These are phyloP conservation scores for Betula pendula DNA, from an alignment of 306 rosid species.

Conservation along the genomic window DNA sequence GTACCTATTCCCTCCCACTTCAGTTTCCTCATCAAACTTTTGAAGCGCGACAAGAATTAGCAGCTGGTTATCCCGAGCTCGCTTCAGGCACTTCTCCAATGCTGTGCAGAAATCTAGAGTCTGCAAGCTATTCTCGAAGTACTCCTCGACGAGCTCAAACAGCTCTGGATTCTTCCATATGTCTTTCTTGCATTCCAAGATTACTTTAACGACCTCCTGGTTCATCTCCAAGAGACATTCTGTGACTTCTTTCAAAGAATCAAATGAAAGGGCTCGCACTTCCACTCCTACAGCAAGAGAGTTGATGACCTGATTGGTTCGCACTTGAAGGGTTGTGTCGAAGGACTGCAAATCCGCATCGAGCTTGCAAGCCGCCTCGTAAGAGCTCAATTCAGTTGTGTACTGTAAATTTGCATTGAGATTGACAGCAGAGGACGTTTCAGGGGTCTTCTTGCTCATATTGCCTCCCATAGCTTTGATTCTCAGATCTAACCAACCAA, in stretches of 20 bases:
- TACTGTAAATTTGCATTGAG: slow-evolving; percentile 45
- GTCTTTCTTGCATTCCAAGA: slow-evolving; percentile 90
- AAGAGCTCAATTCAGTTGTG: slow-evolving; percentile 63
- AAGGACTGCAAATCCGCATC: slow-evolving; percentile 76
- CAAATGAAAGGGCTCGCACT: slow-evolving; percentile 82
- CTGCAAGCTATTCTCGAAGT: slow-evolving; percentile 86
- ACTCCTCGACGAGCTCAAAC: slow-evolving; percentile 88
- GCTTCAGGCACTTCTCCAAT: slow-evolving; percentile 75
- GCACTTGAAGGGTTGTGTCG: slow-evolving; percentile 64
- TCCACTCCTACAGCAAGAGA: slow-evolving; percentile 78
- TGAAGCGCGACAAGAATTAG: slow-evolving; percentile 77
- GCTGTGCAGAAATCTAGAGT: slow-evolving; percentile 88
- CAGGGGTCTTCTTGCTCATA: slow-evolving; percentile 68
- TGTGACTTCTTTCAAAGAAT: slow-evolving; percentile 74
- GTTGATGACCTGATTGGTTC: slow-evolving; percentile 79
- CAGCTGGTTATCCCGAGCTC: slow-evolving; percentile 75
- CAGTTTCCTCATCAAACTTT: slow-evolving; percentile 70
- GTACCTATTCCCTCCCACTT: slow-evolving; percentile 38
- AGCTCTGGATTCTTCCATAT: slow-evolving; percentile 87
- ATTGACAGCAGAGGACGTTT: slow-evolving; percentile 43
- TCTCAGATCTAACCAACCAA: slow-evolving; percentile 27
- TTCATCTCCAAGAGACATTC: slow-evolving; percentile 91
- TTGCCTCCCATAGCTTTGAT: slow-evolving; percentile 70
- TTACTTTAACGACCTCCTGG: slow-evolving; percentile 87
- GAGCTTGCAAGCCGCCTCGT: slow-evolving; percentile 77